phyloP scores from a whole-genome alignment of 257 asterid genomes.

The Nicotiana obtusifolia region DNA sequence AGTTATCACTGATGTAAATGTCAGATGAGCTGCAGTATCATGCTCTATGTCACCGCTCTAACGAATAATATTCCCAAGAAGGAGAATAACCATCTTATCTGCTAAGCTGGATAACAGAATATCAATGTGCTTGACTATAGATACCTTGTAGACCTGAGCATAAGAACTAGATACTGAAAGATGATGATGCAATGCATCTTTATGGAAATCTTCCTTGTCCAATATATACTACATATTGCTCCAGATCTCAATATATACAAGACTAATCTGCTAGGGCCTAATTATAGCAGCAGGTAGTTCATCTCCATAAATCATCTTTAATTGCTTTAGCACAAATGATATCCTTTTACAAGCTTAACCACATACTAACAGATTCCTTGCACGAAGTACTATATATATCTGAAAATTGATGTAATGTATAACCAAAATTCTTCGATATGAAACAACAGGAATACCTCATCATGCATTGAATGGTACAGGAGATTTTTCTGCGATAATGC shows the following conservation, averaged over 20 bases:
- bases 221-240: not conserved
- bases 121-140: not conserved
- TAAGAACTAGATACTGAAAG: not conserved
- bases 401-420: not conserved
- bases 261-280: not conserved
- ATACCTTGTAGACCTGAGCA: not conserved
- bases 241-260: not conserved
- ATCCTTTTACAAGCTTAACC: not conserved
- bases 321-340: not conserved
- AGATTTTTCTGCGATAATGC: constrained; percentile 52
- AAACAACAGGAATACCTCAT: constrained; percentile 42
- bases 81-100: not conserved
- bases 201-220: not conserved
- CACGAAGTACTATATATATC: not conserved
- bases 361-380: not conserved
- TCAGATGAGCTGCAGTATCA: not conserved
- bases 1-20: not conserved
- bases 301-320: not conserved
- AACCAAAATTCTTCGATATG: not conserved
- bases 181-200: not conserved
- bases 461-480: constrained; percentile 28
- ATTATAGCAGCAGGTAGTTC: not conserved
- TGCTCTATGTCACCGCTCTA: not conserved
- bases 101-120: not conserved
- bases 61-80: not conserved